Conservation (phyloP, 768 basidiomycete species). For the Psilocybe cubensis region DNA sequence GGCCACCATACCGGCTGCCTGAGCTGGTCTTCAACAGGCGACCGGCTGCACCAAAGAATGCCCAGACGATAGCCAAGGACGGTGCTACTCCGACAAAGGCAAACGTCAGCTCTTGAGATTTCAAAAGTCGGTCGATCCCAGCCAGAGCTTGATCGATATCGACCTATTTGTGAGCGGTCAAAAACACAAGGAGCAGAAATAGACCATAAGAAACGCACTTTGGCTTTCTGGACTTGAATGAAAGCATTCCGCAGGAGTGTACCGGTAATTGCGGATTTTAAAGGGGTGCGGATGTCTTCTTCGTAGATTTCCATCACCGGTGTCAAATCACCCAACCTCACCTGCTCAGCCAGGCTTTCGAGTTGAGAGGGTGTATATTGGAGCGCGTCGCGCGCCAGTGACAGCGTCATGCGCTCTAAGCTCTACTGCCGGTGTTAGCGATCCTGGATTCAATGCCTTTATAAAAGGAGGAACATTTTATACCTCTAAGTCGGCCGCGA, state of each 20-base stretch:
- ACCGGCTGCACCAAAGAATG: conserved; percentile 51
- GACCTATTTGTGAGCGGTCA: conserved; percentile 67
- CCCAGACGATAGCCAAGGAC: conserved; percentile 73
- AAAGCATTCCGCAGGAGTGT: conserved; percentile 83
- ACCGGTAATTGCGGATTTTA: conserved; percentile 80
- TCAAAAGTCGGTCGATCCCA: conserved; percentile 92
- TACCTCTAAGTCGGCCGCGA: conserved; percentile 85
- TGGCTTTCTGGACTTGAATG: conserved; percentile 95
- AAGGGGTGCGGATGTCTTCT: conserved; percentile 86
- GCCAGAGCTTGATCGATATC: conserved; percentile 89
- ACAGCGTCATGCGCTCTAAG: conserved; percentile 89
- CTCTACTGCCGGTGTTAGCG: too few relatives aligned
- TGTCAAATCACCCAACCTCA: conserved; percentile 83
- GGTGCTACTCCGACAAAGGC: conserved; percentile 97
- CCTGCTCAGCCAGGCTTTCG: conserved; percentile 61
- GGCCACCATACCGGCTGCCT: conserved; percentile 61
- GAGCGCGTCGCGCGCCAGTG: conserved; percentile 83
- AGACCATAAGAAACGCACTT: conserved; percentile 47
- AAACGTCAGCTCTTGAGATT: conserved; percentile 94
- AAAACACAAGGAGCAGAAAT: not conserved
- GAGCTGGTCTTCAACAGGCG: conserved; percentile 53
- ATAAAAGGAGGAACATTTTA: conserved; percentile 20
- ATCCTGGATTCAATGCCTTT: not conserved
- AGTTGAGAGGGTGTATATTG: conserved; percentile 67
- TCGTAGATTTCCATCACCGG: conserved; percentile 89